Percentiles rank a stretch among this genome's conserved stretches.
These are phyloP conservation scores for Cystofilobasidium capitatum DNA, from an alignment of 768 basidiomycete species.

Conservation along the genomic window DNA sequence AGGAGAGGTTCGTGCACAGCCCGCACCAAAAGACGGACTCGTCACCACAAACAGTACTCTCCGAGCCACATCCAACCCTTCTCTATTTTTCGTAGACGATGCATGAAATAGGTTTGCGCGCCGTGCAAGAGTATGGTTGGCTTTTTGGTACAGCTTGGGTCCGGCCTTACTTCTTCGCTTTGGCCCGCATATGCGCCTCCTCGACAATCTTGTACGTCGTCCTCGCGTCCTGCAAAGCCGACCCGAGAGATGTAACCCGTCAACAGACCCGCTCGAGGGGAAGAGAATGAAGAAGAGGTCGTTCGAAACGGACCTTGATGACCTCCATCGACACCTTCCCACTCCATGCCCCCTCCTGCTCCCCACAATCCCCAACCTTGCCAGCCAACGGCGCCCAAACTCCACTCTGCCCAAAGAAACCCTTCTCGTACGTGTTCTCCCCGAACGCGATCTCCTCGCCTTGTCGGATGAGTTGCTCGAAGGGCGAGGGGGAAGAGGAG, in stretches of 20 bases:
- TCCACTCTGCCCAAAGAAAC: constrained; percentile 13
- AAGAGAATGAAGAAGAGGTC: too few relatives aligned
- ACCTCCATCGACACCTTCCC: neutral
- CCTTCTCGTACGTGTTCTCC: neutral
- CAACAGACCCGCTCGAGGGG: too few relatives aligned
- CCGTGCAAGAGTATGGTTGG: too few relatives aligned
- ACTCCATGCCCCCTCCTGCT: neutral
- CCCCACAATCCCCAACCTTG: neutral
- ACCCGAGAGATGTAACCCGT: neutral
- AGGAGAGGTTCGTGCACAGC: too few relatives aligned
- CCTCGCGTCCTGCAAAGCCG: neutral
- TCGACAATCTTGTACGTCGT: constrained; percentile 6
- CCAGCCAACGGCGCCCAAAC: constrained; percentile 15
- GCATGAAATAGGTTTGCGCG: too few relatives aligned
- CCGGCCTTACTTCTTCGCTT: too few relatives aligned
- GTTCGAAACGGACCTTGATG: neutral
- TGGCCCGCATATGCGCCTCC: neutral
- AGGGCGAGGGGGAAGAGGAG: neutral
- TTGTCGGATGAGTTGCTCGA: neutral
- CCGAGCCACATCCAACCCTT: too few relatives aligned
- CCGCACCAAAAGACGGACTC: too few relatives aligned
- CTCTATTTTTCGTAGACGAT: too few relatives aligned
- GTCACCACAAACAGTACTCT: too few relatives aligned
- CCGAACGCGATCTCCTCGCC: neutral
- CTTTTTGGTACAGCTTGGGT: too few relatives aligned